phyloP scores from a whole-genome alignment of 768 basidiomycete species.

The Serendipita indica region DNA sequence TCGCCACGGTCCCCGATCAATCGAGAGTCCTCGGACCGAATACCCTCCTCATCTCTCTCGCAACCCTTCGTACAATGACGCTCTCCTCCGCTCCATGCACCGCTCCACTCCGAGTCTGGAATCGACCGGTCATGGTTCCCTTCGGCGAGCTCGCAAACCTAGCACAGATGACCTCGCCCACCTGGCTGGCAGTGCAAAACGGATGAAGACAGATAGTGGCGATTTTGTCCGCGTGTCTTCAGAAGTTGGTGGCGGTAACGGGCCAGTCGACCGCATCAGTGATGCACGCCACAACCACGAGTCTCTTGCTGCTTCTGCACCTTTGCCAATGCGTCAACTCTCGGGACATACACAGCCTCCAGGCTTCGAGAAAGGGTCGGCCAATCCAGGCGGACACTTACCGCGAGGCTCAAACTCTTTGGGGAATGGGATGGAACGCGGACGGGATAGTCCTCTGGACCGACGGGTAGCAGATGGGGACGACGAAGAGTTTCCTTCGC shows the following conservation, averaged over 20 bases:
- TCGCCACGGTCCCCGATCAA: not conserved
- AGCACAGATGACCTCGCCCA: not conserved
- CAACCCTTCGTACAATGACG: not conserved
- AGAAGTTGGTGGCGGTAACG: not conserved
- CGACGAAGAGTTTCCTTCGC: slow-evolving; percentile 5
- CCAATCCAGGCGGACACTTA: no score
- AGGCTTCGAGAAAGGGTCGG: no score
- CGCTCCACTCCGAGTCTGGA: not conserved
- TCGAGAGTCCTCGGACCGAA: not conserved
- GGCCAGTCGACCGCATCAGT: not conserved
- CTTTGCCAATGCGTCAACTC: no score
- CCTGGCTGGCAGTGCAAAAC: not conserved
- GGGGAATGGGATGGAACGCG: not conserved
- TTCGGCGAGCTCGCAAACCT: not conserved
- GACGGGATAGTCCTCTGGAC: not conserved
- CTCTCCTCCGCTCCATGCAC: not conserved
- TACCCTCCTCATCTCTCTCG: not conserved
- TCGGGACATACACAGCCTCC: no score
- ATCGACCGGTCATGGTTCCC: not conserved
- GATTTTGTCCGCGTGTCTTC: not conserved
- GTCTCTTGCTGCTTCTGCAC: no score
- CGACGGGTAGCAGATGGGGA: not conserved
- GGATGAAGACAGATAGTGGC: not conserved
- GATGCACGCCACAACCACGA: not conserved
- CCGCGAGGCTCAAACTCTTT: not conserved